Evolutionary conservation across 2,329 filamentous ascomycete genomes (phyloP).

Genomic region (Davidsoniella virescens): DNA sequence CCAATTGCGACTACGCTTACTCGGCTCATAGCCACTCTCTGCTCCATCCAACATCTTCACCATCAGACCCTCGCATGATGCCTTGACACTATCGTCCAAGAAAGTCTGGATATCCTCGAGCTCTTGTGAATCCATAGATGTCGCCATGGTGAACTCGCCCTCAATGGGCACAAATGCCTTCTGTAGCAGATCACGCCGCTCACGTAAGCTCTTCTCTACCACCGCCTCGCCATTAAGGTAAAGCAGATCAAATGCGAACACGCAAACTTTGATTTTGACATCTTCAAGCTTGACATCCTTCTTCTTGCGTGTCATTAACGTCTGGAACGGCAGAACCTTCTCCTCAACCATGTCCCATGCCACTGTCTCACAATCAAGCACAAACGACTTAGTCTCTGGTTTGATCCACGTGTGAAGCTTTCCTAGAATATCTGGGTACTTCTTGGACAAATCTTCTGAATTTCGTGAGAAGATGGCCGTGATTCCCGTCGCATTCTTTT

Average conservation of each 20-base stretch:
- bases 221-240: conserved; percentile 85
- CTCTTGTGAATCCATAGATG: conserved; percentile 70
- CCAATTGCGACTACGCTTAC: conserved; percentile 93
- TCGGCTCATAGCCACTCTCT: conserved; percentile 90
- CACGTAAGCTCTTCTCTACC: conserved; percentile 72
- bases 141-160: conserved; percentile 84
- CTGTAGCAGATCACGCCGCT: conserved; percentile 62
- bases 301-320: conserved; percentile 93
- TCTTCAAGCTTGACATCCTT: conserved; percentile 95
- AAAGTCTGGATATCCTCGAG: conserved; percentile 87
- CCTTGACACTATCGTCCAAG: conserved; percentile 87
- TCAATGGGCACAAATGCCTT: conserved; percentile 60
- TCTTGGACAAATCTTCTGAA: conserved; percentile 91
- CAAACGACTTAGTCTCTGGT: conserved; percentile 78
- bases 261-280: conserved; percentile 90
- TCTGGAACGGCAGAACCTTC: conserved; percentile 92
- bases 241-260: conserved; percentile 89
- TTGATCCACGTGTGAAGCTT: conserved; percentile 87
- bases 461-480: conserved; percentile 94
- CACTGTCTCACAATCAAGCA: conserved; percentile 95
- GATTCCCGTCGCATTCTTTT: conserved; percentile 45
- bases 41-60: conserved; percentile 95
- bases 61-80: conserved; percentile 94
- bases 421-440: conserved; percentile 87
- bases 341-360: conserved; percentile 92